Evolutionary conservation across 1,139 yeast species (phyloP), one percentile per base, ranked within the genome.

Genomic region (Saccharomyces pastorianus): DNA sequence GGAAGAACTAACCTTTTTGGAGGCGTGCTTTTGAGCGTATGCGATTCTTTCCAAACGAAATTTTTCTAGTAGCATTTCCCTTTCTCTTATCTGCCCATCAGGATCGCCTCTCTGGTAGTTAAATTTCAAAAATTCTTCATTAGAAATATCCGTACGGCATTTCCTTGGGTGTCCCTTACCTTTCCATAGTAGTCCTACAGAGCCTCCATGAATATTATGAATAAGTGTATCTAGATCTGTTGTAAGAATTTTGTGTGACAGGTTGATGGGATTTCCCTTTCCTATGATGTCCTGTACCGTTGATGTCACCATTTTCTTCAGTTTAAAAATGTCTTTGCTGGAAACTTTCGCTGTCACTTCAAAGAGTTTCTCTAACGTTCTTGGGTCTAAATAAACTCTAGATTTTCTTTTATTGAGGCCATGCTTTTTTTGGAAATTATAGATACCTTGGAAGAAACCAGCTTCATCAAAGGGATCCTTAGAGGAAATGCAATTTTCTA

Each of bases 401-500:
- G 77, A 76, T 6, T 79, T 78, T 3, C 51, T 53, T 47, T 53
- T 61, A 4, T 56, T 46, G 6, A 50, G 29, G 61, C 81, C 80
- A 61, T 78, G 78, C 58, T 85, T 87, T 67, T 82, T 85, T 65
- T 88, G 95, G 65, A 86, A 87, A 59, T 79, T 81, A 53, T 74
- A 73, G 53, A 86, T 81, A 2, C 86, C 84, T 51, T 83, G 70
- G 52, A 83, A 76, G 58, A 83, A 83, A 56, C 78, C 78, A 54
- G 83, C 85, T 55, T 83, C 83, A 62, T 88, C 95, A 67, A 85
- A 84, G 0, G 96, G 91, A 66, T 91, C 98, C 65, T 89, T 90
- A 0, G 96, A 91, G 2, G 85, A 83, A 59, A 84, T 88, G 58
- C 89, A 82, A 31, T 86, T 86, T 1, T 88, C 85, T n/a, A 83